Evolutionary conservation across 2,329 filamentous ascomycete species (phyloP), one percentile per base, ranked within the genome.

Genomic region (Pyricularia grisea): DNA sequence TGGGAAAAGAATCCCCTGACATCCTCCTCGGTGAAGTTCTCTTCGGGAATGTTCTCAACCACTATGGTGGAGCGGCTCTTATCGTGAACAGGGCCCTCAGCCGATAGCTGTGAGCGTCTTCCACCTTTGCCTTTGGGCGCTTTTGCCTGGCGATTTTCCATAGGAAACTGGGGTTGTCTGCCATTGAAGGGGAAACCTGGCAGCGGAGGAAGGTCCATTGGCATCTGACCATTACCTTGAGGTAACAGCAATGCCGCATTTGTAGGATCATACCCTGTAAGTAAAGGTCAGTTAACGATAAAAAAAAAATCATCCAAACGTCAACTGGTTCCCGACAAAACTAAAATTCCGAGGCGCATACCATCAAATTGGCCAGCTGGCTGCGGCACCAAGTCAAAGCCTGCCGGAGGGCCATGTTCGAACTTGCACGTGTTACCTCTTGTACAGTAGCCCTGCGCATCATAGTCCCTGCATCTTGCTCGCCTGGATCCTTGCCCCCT

Each of bases 1-100:
- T 90, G 83, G 0, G 84, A 81, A 74, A 95, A 95, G 79, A 92
- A 94, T 0, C 78, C 79, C 12, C 86, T 86, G 14, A 95, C 85
- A 12, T 84, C 79, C 0, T 88, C 83, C 73, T 93, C 91, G 63
- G 80, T 83, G 69, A 92, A 89, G 69, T 87, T 83, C 25, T 92
- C 89, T 71, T 90, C 85, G 0, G 92, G 92, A 6, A 95, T 94
- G 69, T 89, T 88, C 75, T 94, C 91, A 2, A 95, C 84, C 2
- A 94, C 91, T 25, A 95, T 85, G 0, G 88, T 87, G 9, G 86
- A 90, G 73, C 88, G 90, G 0, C 83, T 84, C 68, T 79, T 83
- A 75, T 93, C 90, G 67, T 82, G 77, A 30, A 88, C 84, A 0
- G 89, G 87, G 0, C 89, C 88, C 27, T 87, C 84, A 0, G 85